Conservation (phyloP, 495 filamentous ascomycete species). For the Delitschia confertaspora region DNA sequence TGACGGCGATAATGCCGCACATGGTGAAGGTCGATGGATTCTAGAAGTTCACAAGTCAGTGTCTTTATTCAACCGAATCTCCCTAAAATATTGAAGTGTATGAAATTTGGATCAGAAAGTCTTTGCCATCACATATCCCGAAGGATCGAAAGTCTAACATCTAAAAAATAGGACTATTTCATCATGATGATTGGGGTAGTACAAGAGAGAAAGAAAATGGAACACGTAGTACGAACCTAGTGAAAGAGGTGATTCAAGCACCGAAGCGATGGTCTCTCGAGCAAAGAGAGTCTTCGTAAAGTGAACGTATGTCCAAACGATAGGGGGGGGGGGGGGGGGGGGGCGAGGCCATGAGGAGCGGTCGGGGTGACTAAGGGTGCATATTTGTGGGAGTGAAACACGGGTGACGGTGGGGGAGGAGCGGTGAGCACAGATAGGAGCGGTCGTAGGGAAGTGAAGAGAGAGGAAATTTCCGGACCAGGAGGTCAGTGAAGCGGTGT, state of each 20-base stretch:
- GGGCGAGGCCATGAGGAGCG: too few relatives aligned
- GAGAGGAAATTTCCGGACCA: not conserved
- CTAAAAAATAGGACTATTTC: constrained; percentile 22
- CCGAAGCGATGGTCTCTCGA: constrained; percentile 5
- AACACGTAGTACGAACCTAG: not conserved
- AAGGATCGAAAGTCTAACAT: constrained; percentile 29
- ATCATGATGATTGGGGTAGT: constrained; percentile 15
- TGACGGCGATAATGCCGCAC: constrained; percentile 82
- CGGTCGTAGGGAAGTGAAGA: not conserved
- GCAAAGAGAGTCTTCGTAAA: too few relatives aligned
- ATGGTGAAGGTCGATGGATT: constrained; percentile 40
- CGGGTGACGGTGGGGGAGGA: too few relatives aligned
- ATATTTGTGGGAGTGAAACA: too few relatives aligned
- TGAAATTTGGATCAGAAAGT: constrained; percentile 18
- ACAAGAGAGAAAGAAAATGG: not conserved
- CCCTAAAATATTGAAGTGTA: not conserved
- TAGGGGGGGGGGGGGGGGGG: too few relatives aligned
- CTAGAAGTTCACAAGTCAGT: not conserved
- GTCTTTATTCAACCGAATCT: not conserved
- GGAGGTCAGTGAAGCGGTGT: constrained; percentile 4
- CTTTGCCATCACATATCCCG: constrained; percentile 11
- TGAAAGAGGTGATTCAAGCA: not conserved
- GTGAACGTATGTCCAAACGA: too few relatives aligned
- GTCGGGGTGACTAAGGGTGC: too few relatives aligned
- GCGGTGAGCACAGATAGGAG: too few relatives aligned